These are phyloP conservation scores for Candolleomyces aberdarensis DNA, from an alignment of 768 basidiomycete genomes.

Conservation along the genomic window DNA sequence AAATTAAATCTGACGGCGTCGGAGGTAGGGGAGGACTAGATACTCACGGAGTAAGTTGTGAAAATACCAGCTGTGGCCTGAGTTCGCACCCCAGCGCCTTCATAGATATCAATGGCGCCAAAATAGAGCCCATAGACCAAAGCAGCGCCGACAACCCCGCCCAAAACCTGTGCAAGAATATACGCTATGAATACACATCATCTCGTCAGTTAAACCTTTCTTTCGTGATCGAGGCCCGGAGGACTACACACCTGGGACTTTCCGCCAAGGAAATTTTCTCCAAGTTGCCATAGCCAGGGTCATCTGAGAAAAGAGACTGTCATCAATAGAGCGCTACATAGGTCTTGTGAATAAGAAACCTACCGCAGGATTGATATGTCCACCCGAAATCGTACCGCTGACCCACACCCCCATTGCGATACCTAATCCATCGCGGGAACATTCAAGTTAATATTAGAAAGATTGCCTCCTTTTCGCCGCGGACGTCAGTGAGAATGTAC, in stretches of 20 bases:
- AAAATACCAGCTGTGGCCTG: constrained; percentile 57
- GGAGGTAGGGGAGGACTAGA: neutral
- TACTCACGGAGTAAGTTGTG: constrained; percentile 56
- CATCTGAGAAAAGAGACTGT: constrained; percentile 35
- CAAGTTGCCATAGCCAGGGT: constrained; percentile 68
- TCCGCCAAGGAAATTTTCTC: constrained; percentile 76
- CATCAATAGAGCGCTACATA: too few relatives aligned
- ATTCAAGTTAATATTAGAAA: too few relatives aligned
- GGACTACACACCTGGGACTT: constrained; percentile 53
- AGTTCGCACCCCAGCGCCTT: constrained; percentile 57
- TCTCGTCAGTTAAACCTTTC: neutral
- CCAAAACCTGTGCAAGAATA: constrained; percentile 52
- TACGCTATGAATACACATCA: constrained; percentile 18
- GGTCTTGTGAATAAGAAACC: constrained; percentile 10
- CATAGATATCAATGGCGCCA: constrained; percentile 63
- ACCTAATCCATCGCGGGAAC: constrained; percentile 29
- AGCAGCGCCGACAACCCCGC: constrained; percentile 56
- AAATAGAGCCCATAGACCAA: constrained; percentile 63
- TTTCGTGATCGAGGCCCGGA: neutral
- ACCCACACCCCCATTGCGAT: constrained; percentile 68
- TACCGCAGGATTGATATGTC: constrained; percentile 74
- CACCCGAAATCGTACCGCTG: constrained; percentile 66
- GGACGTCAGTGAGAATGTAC: too few relatives aligned
- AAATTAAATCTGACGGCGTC: neutral
- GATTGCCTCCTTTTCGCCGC: too few relatives aligned